Base-by-base conservation (phyloP, 768 basidiomycete species). In the Cystobasidium tubakii region DNA sequence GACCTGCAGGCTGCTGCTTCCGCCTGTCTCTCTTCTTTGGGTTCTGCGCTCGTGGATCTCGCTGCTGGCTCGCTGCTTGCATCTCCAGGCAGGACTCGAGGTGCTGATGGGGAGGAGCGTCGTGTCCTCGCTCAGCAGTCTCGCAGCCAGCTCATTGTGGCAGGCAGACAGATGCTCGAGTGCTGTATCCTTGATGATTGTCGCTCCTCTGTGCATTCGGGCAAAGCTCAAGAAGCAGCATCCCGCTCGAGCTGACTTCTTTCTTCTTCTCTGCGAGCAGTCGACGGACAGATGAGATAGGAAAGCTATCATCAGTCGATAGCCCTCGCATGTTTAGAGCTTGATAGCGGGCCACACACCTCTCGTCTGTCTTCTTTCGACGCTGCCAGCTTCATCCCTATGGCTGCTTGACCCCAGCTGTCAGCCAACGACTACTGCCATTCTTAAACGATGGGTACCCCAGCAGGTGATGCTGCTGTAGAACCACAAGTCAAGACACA, bases 11-110 rank as follows among this genome's bases (percentile, higher is more conserved):
- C 42, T 21, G 21, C 46, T 9, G 46, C 46, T 50, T 50, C 46
- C 46, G 57, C 57, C 29, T 60, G 33, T 60, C 57, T 60, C 57
- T 3, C 33, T 60, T 9, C 57, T 60, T 60, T 27, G 57, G 57
- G 25, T 34, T 60, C 57, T 60, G 57, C 57, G 57, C 57, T 60
- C 57, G 12, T 1, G 27, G 25, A 6, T 60, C 25, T 60, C 33
- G 25, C 57, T 60, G 57, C 57, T 60, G 17, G 10, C 57, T 60
- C 57, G 33, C 57, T 60, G 57, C 57, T 60, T 6, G 57, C 57
- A 60, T 60, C 57, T 60, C 57, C 57, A 6, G 57, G 57, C 33
- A 34, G 39, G 21, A 50, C n/a, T 50, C 9, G 46, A 17, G 46
- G n/a, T 50, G 42, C 21, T 50, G 46, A 39, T 15, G 39, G 15